Evolutionary conservation across 2,329 filamentous ascomycete genomes (phyloP), one percentile per base, ranked within the genome.

Genomic region (Balansia obtecta): DNA sequence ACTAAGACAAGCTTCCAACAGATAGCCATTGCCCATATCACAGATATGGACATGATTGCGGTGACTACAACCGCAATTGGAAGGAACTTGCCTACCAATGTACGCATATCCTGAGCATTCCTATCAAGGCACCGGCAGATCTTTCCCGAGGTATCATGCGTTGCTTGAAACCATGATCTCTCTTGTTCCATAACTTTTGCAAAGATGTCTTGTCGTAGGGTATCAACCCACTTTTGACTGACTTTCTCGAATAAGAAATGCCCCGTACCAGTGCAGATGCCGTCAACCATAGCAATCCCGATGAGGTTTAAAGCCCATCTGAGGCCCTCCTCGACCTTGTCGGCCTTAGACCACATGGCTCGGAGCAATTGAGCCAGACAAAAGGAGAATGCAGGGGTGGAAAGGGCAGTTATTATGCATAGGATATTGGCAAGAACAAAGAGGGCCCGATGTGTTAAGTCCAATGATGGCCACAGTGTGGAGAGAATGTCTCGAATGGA

Each of bases 91-190:
- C 86, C 85, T 0, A 95, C 74, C 0, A 97, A 70, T 57, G 87
- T 89, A 9, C 86, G 79, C 79, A 93, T 90, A 61, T 95, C 88
- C 62, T 97, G 89, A 0, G 85, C 86, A 58, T 88, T 86, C 15
- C 85, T 78, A 59, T 95, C 88, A 0, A 97, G 74, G 43, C 77
- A 84, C 53, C 87, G 82, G 1, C 75, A 80, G 41, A 97, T 73
- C 2, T 74, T 72, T 1, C 73, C 71, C 0, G 84, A 70, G 0
- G 76, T 79, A 63, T 93, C 86, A 34, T 73, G 71, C 2, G 83
- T 73, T 46, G 75, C 70, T 55, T 88, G 83, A 57, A 95, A 95
- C 83, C 89, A 97, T 4, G 76, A 67, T 53, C 77, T 82, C 1
- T 87, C 85, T 60, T 96, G 91, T 39, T 77, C 73, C 0, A 97